Conservation (phyloP, 768 basidiomycete genomes). For the Suillus paluster region DNA sequence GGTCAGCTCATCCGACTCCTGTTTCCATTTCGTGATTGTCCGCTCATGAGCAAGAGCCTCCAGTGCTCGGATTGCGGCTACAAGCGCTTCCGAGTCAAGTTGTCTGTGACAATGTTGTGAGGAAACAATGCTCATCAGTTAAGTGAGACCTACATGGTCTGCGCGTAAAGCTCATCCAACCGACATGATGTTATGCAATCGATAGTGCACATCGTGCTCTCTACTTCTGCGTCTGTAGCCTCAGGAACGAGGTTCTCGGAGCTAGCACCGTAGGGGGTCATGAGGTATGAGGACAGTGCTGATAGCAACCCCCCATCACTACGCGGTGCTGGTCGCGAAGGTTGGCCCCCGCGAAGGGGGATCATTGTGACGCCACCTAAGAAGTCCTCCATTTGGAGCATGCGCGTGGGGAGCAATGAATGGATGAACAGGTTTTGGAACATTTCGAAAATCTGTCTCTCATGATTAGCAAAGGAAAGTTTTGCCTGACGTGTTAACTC, state of each 20-base stretch:
- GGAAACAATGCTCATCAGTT: neutral
- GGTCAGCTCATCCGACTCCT: conserved; percentile 63
- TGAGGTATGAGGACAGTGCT: conserved; percentile 91
- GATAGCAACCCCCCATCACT: conserved; percentile 93
- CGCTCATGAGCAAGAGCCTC: conserved; percentile 90
- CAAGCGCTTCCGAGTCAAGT: conserved; percentile 76
- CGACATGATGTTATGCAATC: conserved; percentile 95
- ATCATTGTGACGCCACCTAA: conserved; percentile 93
- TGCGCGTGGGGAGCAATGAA: conserved; percentile 84
- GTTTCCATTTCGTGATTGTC: conserved; percentile 78
- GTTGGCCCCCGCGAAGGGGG: conserved; percentile 78
- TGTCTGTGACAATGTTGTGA: conserved; percentile 52
- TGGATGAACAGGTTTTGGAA: conserved; percentile 96
- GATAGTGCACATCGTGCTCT: conserved; percentile 92
- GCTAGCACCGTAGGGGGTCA: conserved; percentile 87
- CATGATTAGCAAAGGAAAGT: neutral
- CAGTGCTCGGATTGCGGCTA: conserved; percentile 84
- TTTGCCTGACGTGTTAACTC: conserved; percentile 18
- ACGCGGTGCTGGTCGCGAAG: conserved; percentile 62
- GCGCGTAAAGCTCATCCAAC: conserved; percentile 91
- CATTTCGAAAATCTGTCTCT: conserved; percentile 91
- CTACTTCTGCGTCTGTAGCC: conserved; percentile 89
- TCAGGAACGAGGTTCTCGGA: conserved; percentile 81
- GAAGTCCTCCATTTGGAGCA: conserved; percentile 99
- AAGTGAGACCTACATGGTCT: conserved; percentile 76